Base-by-base conservation (phyloP, 345 rosid genomes). In the Moringa oleifera region DNA sequence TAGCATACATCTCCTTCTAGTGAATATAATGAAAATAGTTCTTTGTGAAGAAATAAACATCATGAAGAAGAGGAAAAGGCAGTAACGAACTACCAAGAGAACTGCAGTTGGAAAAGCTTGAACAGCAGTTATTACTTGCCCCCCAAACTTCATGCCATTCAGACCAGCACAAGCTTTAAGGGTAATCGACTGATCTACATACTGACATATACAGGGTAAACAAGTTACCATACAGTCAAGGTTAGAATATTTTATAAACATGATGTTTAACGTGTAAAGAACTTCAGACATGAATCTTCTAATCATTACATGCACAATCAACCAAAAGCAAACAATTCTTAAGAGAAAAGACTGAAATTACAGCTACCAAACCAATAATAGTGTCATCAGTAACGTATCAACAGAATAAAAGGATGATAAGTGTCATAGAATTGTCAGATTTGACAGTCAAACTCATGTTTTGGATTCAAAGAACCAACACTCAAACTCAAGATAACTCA, bases 131-230 rank as follows among this genome's bases (percentile, higher is more conserved):
- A 94, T 58, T 53, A 81, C 77, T 79, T 83, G 82, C 67, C 96
- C 97, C 67, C 95, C 97, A 62, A 94, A 72, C 79, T 85, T 90
- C 90, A 90, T 79, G 50, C 99, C 97, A 76, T 87, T 90, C 50
- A 94, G 80, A 60, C 89, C 95, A 53, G 81, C 93, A 76, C 96
- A 88, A 51, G 97, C 97, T 84, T 76, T 94, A 69, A 33, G 70
- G 57, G 97, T 74, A 58, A 79, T 73, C 46, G 88, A 80, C 52
- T 79, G 83, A 65, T 94, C 99, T 51, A 74, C 77, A 71, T 86
- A 90, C 97, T 94, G 81, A 55, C 49, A 63, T n/a, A 25, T 18
- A 53, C 19, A 59, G 7, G 25, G 49, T 1, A 41, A 41, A 41
- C 33, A 67, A 52, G 57, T 25, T 53, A 20, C 51, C 22, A 37